A percentile compares a stretch with the other conserved stretches of the same genome.
Evolutionary conservation across 2,329 filamentous ascomycete species (phyloP).

Genomic region (Talaromyces albobiverticillius): DNA sequence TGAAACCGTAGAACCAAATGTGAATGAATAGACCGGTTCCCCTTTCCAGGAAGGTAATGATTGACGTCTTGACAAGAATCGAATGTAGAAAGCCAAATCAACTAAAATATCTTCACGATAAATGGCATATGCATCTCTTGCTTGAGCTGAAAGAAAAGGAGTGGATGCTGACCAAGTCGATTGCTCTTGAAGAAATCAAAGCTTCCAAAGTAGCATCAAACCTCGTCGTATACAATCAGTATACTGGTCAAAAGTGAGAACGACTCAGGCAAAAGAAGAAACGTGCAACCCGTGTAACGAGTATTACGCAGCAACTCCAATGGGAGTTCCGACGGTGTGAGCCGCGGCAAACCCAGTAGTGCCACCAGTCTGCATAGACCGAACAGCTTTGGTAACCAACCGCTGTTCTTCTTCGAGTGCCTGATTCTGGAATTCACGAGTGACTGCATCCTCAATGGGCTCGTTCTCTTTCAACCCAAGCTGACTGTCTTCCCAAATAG

Average conservation of each 20-base stretch:
- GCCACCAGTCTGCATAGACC: conserved; percentile 16
- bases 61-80: conserved; percentile 11
- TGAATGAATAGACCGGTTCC: conserved; percentile 2
- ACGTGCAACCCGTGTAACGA: not conserved
- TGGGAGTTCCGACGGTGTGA: conserved; percentile 13
- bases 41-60: not conserved
- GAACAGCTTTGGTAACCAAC: not conserved
- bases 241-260: not conserved
- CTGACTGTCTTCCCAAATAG: conserved; percentile 92
- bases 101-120: not conserved
- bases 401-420: conserved; percentile 16
- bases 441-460: conserved; percentile 57
- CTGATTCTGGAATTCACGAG: conserved; percentile 34
- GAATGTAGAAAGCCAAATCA: not conserved
- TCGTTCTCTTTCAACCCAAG: conserved; percentile 65
- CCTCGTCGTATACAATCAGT: not conserved
- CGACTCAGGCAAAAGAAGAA: not conserved
- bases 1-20: not conserved
- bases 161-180: not conserved
- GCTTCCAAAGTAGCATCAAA: not conserved
- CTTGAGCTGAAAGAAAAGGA: not conserved
- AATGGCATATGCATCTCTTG: not conserved
- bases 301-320: conserved; percentile 26
- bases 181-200: not conserved
- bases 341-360: conserved; percentile 17